Evolutionary conservation across 179 eudicot genomes (phyloP).

Genomic region (Dionaea muscipula): DNA sequence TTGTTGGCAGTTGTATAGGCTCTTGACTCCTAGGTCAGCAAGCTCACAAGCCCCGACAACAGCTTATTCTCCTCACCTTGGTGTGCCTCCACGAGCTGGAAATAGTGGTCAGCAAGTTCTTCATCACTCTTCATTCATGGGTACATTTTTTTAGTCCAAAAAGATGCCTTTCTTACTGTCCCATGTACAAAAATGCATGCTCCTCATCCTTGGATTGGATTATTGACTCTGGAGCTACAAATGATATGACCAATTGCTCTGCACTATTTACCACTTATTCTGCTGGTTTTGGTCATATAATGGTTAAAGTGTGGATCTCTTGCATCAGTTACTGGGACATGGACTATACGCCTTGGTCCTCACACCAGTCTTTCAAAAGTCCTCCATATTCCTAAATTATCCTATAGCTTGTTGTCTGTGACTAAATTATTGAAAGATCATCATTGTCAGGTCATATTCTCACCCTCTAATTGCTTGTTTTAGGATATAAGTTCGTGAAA

Average conservation of each 20-base stretch:
- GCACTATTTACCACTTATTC: neutral
- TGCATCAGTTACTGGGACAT: neutral
- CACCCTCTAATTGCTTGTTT: constrained; percentile 2
- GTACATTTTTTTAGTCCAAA: too few relatives aligned
- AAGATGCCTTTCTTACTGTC: too few relatives aligned
- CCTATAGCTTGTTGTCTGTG: neutral
- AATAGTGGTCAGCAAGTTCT: too few relatives aligned
- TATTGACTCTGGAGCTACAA: neutral
- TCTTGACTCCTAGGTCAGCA: too few relatives aligned
- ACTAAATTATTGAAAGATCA: constrained; percentile 1
- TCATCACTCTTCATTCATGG: too few relatives aligned
- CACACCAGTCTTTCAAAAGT: neutral
- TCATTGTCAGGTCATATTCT: neutral
- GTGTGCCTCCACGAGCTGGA: too few relatives aligned
- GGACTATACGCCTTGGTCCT: neutral
- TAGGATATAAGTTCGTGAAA: constrained; percentile 1
- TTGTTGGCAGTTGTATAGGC: too few relatives aligned
- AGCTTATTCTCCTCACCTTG: too few relatives aligned
- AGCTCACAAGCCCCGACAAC: too few relatives aligned
- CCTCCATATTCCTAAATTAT: too few relatives aligned
- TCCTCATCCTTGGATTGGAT: too few relatives aligned
- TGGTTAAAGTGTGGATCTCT: constrained; percentile 1
- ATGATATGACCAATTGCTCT: constrained; percentile 2
- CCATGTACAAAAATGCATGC: too few relatives aligned
- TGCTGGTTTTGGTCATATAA: constrained; percentile 1